phyloP scores from a whole-genome alignment of 1,139 yeast species.

The Magnusiomyces ingens region DNA sequence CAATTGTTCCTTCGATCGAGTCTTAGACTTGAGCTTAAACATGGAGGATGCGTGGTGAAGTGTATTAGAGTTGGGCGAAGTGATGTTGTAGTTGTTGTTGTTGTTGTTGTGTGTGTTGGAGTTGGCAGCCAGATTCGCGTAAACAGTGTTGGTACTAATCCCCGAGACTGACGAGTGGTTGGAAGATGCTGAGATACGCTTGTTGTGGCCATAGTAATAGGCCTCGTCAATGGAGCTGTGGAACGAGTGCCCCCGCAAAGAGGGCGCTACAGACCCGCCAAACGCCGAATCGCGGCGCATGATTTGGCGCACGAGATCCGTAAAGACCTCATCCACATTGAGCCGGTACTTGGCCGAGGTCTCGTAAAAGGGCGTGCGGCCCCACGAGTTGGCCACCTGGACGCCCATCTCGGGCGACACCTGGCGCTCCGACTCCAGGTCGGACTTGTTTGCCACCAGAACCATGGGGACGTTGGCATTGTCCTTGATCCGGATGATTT shows the following conservation, averaged over 20 bases:
- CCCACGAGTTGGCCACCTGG: conserved; percentile 77
- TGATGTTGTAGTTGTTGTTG: conserved; percentile 1
- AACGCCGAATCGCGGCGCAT: conserved; percentile 33
- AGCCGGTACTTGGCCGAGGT: conserved; percentile 84
- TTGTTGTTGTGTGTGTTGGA: not conserved
- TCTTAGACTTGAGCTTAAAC: conserved; percentile 6
- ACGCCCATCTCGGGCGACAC: conserved; percentile 36
- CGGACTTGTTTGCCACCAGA: conserved; percentile 47
- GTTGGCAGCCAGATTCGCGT: too few relatives aligned
- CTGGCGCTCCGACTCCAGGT: conserved; percentile 64
- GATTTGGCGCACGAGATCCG: conserved; percentile 74
- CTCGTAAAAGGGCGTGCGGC: conserved; percentile 72
- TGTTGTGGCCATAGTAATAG: conserved; percentile 6
- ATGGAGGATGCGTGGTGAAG: conserved; percentile 3
- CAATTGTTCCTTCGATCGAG: conserved; percentile 3
- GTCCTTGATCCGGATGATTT: conserved; percentile 83
- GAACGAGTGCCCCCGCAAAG: conserved; percentile 10
- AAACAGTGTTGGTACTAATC: too few relatives aligned
- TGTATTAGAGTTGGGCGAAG: conserved; percentile 3
- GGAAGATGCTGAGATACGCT: conserved; percentile 8
- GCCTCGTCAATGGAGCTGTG: conserved; percentile 13
- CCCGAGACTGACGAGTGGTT: not conserved
- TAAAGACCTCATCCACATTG: conserved; percentile 83
- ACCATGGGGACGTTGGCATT: conserved; percentile 37
- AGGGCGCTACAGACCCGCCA: conserved; percentile 13